Base-by-base conservation (phyloP, 169 alveolate genomes). In the Ichthyophthirius multifiliis region DNA sequence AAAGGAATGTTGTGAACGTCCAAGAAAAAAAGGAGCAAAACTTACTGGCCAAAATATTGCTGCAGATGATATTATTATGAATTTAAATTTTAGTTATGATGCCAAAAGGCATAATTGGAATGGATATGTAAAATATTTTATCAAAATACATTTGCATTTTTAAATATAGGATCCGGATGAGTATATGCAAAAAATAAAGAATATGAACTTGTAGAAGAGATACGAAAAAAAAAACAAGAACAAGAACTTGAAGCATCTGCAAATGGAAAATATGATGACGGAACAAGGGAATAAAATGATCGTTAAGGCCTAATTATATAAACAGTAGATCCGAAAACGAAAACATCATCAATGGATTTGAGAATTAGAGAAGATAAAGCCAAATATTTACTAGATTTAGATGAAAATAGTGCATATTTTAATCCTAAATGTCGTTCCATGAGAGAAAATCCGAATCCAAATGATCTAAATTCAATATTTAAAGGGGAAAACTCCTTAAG, bases 331-430 rank as follows among this genome's bases (percentile, higher is more conserved):
- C 97, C 95, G 41, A 88, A 94, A 63, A 89, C 91, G 32, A 88
- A 95, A 63, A 94, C 95, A 12, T 85, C 92, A 27, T 93, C 97
- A 10, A 92, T 98, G 76, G 97, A 97, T 85, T 89, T 98, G 78
- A 94, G 99, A 64, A 96, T 97, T 31, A 91, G 99, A 45, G 99
- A 98, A 78, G 99, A 98, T 83, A 97, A 98, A 46, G 99, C 99
- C 16, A 96, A 97, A 86, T 98, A 98, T 85, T 86, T 98, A 7
- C 88, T 94, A 64, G 97, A 98, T 85, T 76, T 98, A 74, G 99
- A 97, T 85, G 92, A 94, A 31, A 95, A 96, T 81, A 96, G 99
- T 13, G 99, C 99, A 32, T 94, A 77, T 83, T 98, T 98, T 90
- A 99, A 97, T 85, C 99, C 99, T 30, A 98, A 98, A 83, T 94